These are phyloP conservation scores for Brettanomyces sp. DNA, from an alignment of 805 yeast species.

Conservation along the genomic window DNA sequence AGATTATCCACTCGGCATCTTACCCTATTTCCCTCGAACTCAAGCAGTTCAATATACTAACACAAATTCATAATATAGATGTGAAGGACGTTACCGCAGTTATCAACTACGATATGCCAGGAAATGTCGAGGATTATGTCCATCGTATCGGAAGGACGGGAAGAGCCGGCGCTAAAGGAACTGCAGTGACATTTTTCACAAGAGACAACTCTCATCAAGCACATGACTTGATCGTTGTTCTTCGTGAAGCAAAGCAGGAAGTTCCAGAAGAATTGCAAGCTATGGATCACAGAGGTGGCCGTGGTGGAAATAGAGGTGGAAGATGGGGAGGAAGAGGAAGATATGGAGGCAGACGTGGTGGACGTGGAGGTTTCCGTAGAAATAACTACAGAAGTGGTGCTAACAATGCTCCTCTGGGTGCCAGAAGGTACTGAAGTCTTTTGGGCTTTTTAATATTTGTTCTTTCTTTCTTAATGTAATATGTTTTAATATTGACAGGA, in stretches of 20 bases:
- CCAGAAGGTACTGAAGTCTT: conserved; percentile 26
- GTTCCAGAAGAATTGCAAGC: conserved; percentile 73
- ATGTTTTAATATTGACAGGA: too few species aligned
- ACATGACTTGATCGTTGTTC: conserved; percentile 77
- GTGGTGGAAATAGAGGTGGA: conserved; percentile 48
- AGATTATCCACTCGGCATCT: too few species aligned
- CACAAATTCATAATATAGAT: conserved; percentile 41
- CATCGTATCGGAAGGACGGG: conserved; percentile 99
- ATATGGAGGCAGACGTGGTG: conserved; percentile 32
- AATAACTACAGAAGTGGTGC: conserved; percentile 28
- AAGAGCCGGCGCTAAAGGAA: conserved; percentile 96
- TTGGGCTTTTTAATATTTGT: too few species aligned
- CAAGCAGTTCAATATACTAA: conserved; percentile 5
- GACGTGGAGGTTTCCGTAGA: conserved; percentile 23
- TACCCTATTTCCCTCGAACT: too few species aligned
- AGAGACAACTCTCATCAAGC: conserved; percentile 82
- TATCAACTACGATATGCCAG: conserved; percentile 95
- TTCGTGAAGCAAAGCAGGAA: conserved; percentile 91
- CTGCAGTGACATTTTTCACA: conserved; percentile 91
- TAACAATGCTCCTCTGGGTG: conserved; percentile 38
- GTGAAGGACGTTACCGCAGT: conserved; percentile 95
- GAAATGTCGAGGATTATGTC: conserved; percentile 95
- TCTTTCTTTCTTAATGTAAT: too few species aligned
- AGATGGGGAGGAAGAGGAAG: conserved; percentile 43
- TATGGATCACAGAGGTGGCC: conserved; percentile 63